A percentile compares a stretch with the other conserved stretches of the same genome.
These are phyloP conservation scores for Capronia americana DNA, from an alignment of 2,329 filamentous ascomycete species.

Conservation along the genomic window DNA sequence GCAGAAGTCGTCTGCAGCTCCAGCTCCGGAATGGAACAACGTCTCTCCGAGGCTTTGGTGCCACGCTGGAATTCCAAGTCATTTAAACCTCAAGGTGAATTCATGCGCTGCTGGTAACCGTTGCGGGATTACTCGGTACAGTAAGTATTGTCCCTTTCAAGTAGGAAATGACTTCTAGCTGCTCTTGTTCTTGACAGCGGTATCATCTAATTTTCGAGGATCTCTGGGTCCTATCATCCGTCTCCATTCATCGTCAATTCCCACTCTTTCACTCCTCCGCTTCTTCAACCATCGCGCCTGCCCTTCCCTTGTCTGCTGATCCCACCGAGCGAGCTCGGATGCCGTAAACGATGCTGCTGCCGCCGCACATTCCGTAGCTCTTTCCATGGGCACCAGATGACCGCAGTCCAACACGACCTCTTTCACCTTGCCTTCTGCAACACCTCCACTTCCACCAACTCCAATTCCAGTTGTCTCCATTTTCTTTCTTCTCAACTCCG, in stretches of 20 bases:
- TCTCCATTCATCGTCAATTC: slow-evolving; percentile 36
- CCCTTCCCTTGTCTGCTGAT: slow-evolving; percentile 27
- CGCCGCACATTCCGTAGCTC: slow-evolving; percentile 36
- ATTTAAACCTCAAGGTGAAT: background rate
- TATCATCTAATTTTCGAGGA: background rate
- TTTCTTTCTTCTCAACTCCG: slow-evolving; percentile 50
- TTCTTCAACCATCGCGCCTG: slow-evolving; percentile 31
- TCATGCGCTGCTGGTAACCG: background rate
- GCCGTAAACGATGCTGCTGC: slow-evolving; percentile 30
- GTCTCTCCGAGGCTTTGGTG: background rate
- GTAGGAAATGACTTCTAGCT: background rate
- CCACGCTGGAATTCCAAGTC: background rate
- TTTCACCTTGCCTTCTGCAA: slow-evolving; percentile 53
- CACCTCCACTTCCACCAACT: slow-evolving; percentile 57
- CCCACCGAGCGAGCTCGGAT: slow-evolving; percentile 28
- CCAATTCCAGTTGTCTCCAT: slow-evolving; percentile 49
- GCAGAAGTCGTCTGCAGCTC: background rate
- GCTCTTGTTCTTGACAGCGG: background rate
- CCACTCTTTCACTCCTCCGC: slow-evolving; percentile 27
- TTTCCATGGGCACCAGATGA: slow-evolving; percentile 41
- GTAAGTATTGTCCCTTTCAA: too few species aligned
- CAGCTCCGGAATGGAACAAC: background rate
- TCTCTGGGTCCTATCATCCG: slow-evolving; percentile 32
- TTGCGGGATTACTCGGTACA: too few species aligned
- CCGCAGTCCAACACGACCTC: slow-evolving; percentile 36